Base-by-base conservation (phyloP, 345 rosid species). In the Erodium maritimum region DNA sequence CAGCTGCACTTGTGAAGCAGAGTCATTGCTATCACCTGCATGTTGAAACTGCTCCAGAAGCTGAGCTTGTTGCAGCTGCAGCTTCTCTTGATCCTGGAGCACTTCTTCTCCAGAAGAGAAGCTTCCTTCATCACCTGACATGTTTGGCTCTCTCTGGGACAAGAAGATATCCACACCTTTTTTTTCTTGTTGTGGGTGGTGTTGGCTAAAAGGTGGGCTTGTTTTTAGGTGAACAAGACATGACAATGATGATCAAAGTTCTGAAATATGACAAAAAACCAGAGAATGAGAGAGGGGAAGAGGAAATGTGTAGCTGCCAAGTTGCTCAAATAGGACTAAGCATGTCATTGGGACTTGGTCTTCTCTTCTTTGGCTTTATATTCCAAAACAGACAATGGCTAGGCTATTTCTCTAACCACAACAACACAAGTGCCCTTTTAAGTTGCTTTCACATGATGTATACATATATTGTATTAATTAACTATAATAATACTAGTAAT, bases 111-210 rank as follows among this genome's bases (percentile, higher is more conserved):
- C 85, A 8, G 91, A 82, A 67, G 91, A 80, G 79, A 82, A 75
- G 74, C 87, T 85, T 29, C 87, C 81, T 55, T 78, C 91, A 52
- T 79, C 85, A 22, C 80, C 82, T 60, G 78, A 68, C 66, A 82
- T 72, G 62, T 85, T 80, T 55, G 85, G n/a, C n/a, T n/a, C n/a
- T n/a, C n/a, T n/a, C n/a, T n/a, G n/a, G n/a, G n/a, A n/a, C n/a
- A n/a, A n/a, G n/a, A n/a, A n/a, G n/a, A 82, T 87, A 85, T 85
- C 17, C 14, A 21, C 52, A 50, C 29, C 52, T 7, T 54, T 61
- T 48, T 21, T 34, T 68, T 60, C 53, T 33, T 37, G 55, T 71
- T 67, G 71, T 60, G 48, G 75, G 23, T 54, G 59, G 34, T 46
- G 59, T 29, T 29, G 9, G 37, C n/a, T n/a, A n/a, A n/a, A n/a